Percentiles rank a stretch among this genome's conserved stretches.
phyloP scores from a whole-genome alignment of 345 rosid genomes.

The Lenwebbia sp. region DNA sequence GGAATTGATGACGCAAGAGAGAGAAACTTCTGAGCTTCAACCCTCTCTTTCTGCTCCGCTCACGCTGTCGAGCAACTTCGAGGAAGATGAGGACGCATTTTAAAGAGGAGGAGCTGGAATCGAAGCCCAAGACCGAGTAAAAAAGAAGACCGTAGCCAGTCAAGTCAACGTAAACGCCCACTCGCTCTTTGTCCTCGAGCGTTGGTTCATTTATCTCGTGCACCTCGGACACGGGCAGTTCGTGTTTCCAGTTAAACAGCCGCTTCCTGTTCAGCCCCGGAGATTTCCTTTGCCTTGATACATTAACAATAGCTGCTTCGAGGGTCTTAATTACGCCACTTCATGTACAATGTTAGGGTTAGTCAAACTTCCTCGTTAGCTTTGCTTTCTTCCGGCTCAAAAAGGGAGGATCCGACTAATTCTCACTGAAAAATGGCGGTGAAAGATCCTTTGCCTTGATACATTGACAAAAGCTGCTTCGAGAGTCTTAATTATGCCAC shows the following conservation, averaged over 20 bases:
- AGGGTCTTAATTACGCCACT: background rate
- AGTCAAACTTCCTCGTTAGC: too few species aligned
- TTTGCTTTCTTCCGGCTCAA: too few species aligned
- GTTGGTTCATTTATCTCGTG: background rate
- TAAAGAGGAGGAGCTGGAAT: too few species aligned
- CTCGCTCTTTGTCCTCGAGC: background rate
- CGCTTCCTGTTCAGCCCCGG: background rate
- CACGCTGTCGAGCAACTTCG: background rate
- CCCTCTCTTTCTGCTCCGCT: background rate
- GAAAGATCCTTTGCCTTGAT: too few species aligned
- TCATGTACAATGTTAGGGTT: too few species aligned
- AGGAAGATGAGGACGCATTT: background rate
- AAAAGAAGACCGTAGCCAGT: background rate
- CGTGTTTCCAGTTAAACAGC: background rate
- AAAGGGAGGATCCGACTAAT: too few species aligned
- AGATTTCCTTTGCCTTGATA: background rate
- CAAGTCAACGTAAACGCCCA: background rate
- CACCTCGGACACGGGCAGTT: background rate
- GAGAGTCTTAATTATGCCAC: too few species aligned
- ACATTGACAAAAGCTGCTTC: too few species aligned
- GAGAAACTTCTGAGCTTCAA: background rate
- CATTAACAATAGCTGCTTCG: background rate
- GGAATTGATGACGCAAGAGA: background rate
- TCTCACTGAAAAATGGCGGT: too few species aligned
- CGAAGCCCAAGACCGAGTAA: too few species aligned